phyloP scores from a whole-genome alignment of 768 basidiomycete species.

The Polyporus arcularius region DNA sequence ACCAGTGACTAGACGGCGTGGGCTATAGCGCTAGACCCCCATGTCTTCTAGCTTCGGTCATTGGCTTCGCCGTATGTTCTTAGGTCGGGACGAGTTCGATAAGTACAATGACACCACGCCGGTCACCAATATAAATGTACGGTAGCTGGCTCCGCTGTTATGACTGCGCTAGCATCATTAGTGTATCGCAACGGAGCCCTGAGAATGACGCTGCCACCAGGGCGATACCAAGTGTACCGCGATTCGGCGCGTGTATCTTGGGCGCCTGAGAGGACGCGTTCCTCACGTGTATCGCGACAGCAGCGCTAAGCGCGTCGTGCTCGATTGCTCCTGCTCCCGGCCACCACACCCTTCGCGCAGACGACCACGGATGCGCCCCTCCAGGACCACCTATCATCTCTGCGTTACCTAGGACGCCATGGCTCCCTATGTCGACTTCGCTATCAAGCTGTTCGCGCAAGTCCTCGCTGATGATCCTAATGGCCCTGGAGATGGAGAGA shows the following conservation, averaged over 20 bases:
- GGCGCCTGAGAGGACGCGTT: background rate
- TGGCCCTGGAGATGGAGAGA: conserved; percentile 7
- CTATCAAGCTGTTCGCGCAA: conserved; percentile 3
- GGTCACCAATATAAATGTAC: no score
- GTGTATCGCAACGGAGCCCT: no score
- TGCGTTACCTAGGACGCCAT: background rate
- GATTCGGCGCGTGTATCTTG: background rate
- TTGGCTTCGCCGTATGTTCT: no score
- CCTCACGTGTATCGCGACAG: conserved; percentile 19
- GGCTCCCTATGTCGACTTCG: background rate
- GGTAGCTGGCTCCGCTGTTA: no score
- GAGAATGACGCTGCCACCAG: no score
- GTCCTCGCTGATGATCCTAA: conserved; percentile 5
- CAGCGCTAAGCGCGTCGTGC: conserved; percentile 13
- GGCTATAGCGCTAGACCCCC: no score
- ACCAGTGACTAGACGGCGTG: no score
- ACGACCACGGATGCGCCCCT: conserved; percentile 11
- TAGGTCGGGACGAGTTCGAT: no score
- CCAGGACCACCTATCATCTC: background rate
- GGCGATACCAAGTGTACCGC: background rate
- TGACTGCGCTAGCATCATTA: no score
- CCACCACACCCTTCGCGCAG: conserved; percentile 8
- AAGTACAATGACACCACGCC: no score
- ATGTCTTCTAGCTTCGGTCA: no score
- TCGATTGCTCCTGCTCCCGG: background rate